Percentiles rank a stretch among this genome's conserved stretches.
phyloP scores from a whole-genome alignment of 257 asterid species.

The Primulina huaijiensis region DNA sequence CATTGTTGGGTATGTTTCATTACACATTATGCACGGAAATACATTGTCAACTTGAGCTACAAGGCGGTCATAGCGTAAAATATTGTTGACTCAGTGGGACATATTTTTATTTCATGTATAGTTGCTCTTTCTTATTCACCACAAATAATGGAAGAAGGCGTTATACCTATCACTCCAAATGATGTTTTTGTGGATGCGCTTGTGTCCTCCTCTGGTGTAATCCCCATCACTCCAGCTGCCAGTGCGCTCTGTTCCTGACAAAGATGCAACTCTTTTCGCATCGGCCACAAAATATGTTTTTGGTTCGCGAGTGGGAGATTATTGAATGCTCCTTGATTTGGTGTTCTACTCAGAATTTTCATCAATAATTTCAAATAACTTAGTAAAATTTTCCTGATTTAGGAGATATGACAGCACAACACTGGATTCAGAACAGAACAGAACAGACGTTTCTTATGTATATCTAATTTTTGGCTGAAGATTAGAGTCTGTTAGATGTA shows the following conservation, averaged over 20 bases:
- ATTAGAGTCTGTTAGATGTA: not conserved
- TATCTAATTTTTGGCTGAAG: not conserved
- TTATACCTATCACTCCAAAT: conserved; percentile 70
- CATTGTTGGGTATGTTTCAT: conserved; percentile 52
- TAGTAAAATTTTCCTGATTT: not conserved
- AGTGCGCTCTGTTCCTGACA: conserved; percentile 30
- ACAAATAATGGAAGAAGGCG: conserved; percentile 72
- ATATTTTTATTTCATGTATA: conserved; percentile 25
- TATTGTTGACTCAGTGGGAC: conserved; percentile 2
- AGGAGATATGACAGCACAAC: not conserved
- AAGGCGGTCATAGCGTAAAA: not conserved
- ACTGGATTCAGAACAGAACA: too few species aligned
- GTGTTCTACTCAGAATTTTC: not conserved
- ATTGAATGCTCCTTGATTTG: not conserved
- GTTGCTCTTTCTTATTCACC: conserved; percentile 81
- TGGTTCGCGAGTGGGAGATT: not conserved
- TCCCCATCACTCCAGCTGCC: conserved; percentile 61
- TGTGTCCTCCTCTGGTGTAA: conserved; percentile 65
- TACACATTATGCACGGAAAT: not conserved
- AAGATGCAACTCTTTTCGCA: conserved; percentile 1
- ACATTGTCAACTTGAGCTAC: conserved; percentile 8
- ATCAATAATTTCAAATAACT: too few species aligned
- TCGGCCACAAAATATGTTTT: not conserved
- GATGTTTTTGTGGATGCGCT: conserved; percentile 80
- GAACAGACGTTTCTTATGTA: not conserved